Percentiles rank a stretch among this genome's conserved stretches.
phyloP scores from a whole-genome alignment of 164 flowering plant genomes.

The Kalanchoe fedtschenkoi region DNA sequence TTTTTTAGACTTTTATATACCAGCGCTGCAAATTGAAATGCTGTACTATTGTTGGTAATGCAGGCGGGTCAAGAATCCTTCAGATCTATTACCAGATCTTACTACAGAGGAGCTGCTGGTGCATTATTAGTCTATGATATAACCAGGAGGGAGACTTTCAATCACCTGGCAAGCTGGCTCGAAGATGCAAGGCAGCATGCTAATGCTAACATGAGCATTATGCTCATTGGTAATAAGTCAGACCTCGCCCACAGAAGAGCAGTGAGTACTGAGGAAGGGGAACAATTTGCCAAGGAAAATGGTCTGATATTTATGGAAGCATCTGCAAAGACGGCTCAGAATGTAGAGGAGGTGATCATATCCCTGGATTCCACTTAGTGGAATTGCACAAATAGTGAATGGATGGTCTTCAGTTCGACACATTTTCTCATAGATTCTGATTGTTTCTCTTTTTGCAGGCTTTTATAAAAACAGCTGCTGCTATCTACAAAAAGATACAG shows the following conservation, averaged over 20 bases:
- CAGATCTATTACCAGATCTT: conserved; percentile 70
- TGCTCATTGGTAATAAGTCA: conserved; percentile 74
- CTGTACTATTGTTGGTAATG: conserved; percentile 3
- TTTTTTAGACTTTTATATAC: neutral
- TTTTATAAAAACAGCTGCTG: conserved; percentile 67
- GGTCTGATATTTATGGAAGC: conserved; percentile 80
- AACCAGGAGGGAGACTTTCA: conserved; percentile 82
- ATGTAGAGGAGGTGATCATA: conserved; percentile 55
- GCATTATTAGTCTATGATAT: conserved; percentile 75
- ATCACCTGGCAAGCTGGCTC: conserved; percentile 80
- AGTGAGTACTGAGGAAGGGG: conserved; percentile 81
- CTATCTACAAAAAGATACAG: conserved; percentile 70
- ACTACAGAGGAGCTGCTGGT: conserved; percentile 79
- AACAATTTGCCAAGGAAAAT: conserved; percentile 82
- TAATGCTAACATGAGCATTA: conserved; percentile 72
- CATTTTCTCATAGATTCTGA: neutral
- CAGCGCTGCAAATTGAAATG: neutral
- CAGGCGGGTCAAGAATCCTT: conserved; percentile 81
- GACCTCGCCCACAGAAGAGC: conserved; percentile 79
- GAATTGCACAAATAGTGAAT: no score
- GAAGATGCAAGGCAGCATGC: conserved; percentile 89
- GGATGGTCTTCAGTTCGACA: no score
- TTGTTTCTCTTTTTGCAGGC: conserved; percentile 27
- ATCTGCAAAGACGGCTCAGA: conserved; percentile 81
- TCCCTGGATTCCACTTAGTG: neutral